Conservation (phyloP, 352 stramenopile genomes). For the Phytophthora quininea region DNA sequence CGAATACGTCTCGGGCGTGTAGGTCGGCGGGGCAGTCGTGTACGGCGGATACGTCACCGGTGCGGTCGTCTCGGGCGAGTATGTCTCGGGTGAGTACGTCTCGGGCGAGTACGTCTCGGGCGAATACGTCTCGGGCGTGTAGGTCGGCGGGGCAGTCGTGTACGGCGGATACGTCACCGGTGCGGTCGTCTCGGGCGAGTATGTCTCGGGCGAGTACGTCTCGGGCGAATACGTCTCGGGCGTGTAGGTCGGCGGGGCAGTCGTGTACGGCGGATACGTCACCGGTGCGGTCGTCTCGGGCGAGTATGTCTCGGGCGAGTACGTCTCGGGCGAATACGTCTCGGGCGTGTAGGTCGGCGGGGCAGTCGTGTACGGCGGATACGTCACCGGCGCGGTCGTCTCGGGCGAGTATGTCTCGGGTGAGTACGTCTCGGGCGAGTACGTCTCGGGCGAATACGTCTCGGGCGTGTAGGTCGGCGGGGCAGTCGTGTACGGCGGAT, state of each 20-base stretch:
- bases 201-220: slow-evolving; percentile 1
- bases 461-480: background rate
- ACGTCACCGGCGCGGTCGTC: background rate
- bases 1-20: background rate
- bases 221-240: too few relatives aligned
- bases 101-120: slow-evolving; percentile 5
- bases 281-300: slow-evolving; percentile 2
- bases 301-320: slow-evolving; percentile 2
- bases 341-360: background rate
- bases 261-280: slow-evolving; percentile 6
- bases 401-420: slow-evolving; percentile 9
- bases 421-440: too few relatives aligned
- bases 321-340: too few relatives aligned
- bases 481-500: background rate
- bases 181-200: background rate
- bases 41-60: background rate
- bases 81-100: slow-evolving; percentile 5
- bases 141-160: background rate
- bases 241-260: slow-evolving; percentile 7
- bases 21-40: slow-evolving; percentile 5
- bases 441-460: background rate
- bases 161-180: background rate
- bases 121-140: background rate
- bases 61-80: background rate
- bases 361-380: background rate